Conservation (phyloP, 768 basidiomycete genomes). For the Xerocomellus amylosporus region DNA sequence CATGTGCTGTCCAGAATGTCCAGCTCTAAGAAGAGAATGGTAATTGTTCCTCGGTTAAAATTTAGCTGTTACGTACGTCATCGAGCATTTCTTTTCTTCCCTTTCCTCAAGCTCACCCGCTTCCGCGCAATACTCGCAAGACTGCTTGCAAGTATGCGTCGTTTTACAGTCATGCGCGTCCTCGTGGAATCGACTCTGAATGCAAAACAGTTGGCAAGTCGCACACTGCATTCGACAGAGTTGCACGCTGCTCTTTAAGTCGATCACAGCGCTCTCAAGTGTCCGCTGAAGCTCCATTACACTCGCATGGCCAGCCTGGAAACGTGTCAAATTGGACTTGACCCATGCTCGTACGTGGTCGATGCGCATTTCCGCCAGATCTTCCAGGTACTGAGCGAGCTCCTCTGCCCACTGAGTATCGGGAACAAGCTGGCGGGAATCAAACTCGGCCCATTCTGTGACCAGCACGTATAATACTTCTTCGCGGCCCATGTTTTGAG, state of each 20-base stretch:
- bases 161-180: slow-evolving; percentile 50
- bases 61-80: slow-evolving; percentile 37
- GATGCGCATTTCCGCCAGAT: slow-evolving; percentile 44
- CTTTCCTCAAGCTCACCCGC: slow-evolving; percentile 26
- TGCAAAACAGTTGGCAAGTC: slow-evolving; percentile 48
- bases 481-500: slow-evolving; percentile 13
- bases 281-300: slow-evolving; percentile 44
- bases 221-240: slow-evolving; percentile 51
- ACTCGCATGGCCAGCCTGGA: slow-evolving; percentile 44
- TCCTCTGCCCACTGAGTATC: slow-evolving; percentile 44
- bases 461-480: slow-evolving; percentile 14
- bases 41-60: background rate
- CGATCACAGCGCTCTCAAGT: slow-evolving; percentile 43
- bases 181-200: slow-evolving; percentile 46
- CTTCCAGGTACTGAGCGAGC: slow-evolving; percentile 40
- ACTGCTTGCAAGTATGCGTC: slow-evolving; percentile 41
- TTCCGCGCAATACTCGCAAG: slow-evolving; percentile 44
- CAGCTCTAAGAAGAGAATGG: slow-evolving; percentile 40
- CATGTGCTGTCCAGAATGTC: slow-evolving; percentile 55
- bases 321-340: slow-evolving; percentile 45
- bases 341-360: slow-evolving; percentile 52
- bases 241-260: slow-evolving; percentile 46
- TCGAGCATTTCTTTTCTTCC: slow-evolving; percentile 38
- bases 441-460: slow-evolving; percentile 31
- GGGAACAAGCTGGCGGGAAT: slow-evolving; percentile 31